Evolutionary conservation across 2,329 filamentous ascomycete species (phyloP).

Genomic region (Paecilomyces sp.): DNA sequence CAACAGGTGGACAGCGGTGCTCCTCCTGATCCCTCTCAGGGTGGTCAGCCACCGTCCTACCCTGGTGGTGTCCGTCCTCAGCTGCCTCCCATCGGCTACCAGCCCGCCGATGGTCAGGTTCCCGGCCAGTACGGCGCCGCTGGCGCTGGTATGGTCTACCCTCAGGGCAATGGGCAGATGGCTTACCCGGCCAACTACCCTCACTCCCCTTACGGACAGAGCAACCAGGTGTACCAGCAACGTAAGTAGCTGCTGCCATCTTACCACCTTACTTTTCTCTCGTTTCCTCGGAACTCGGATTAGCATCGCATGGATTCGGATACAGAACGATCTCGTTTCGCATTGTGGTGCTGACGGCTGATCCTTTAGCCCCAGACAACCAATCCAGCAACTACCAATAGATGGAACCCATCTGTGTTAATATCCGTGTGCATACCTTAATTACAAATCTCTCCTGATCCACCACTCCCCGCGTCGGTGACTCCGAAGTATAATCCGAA

Average conservation of each 20-base stretch:
- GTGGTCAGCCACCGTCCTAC: slow-evolving; percentile 37
- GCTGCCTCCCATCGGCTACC: slow-evolving; percentile 69
- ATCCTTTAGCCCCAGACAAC: slow-evolving; percentile 19
- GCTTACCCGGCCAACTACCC: slow-evolving; percentile 41
- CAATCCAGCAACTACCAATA: slow-evolving; percentile 21
- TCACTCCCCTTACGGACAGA: slow-evolving; percentile 44
- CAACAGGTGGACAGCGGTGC: slow-evolving; percentile 41
- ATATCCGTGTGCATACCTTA: slow-evolving; percentile 4
- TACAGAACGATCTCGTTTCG: slow-evolving; percentile 11
- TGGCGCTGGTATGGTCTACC: slow-evolving; percentile 40
- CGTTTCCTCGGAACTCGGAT: slow-evolving; percentile 8
- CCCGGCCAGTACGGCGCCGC: slow-evolving; percentile 60
- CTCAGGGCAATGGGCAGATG: slow-evolving; percentile 42
- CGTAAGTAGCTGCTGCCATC: slow-evolving; percentile 35
- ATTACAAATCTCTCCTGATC: slow-evolving; percentile 1
- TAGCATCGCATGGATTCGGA: slow-evolving; percentile 10
- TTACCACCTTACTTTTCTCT: slow-evolving; percentile 12
- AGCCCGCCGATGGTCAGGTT: slow-evolving; percentile 49
- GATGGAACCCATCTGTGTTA: slow-evolving; percentile 1
- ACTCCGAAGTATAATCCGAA: slow-evolving; percentile 5
- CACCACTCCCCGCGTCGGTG: neutral
- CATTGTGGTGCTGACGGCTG: slow-evolving; percentile 19
- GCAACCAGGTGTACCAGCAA: slow-evolving; percentile 44
- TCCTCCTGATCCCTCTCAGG: slow-evolving; percentile 41
- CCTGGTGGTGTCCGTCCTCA: slow-evolving; percentile 53